Percentiles rank a stretch among this genome's conserved stretches.
Conservation (phyloP, 306 rosid genomes). For the Vigna radiata region DNA sequence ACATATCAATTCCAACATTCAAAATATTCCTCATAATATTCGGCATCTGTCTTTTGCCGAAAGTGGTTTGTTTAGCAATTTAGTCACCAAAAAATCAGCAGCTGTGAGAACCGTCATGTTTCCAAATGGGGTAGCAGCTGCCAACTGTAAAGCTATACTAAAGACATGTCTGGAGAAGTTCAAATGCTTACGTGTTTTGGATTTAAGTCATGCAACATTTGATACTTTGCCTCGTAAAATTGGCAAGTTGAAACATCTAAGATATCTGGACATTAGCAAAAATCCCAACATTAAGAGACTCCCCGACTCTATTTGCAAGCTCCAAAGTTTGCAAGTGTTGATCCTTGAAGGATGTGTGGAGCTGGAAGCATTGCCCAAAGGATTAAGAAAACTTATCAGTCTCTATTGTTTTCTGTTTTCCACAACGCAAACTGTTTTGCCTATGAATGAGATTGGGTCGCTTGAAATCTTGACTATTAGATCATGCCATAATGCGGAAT, state of each 20-base stretch:
- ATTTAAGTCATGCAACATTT: not conserved
- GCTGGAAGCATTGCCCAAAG: not conserved
- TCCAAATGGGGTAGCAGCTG: not conserved
- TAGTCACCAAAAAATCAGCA: not conserved
- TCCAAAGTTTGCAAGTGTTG: not conserved
- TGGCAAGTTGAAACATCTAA: not conserved
- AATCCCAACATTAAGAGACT: not conserved
- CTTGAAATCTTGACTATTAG: rapidly evolving
- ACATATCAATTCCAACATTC: not conserved
- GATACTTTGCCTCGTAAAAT: not conserved
- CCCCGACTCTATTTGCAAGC: not conserved
- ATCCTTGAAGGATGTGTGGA: rapidly evolving
- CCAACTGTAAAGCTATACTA: not conserved
- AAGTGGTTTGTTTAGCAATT: not conserved
- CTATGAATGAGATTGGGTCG: not conserved
- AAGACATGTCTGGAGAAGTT: not conserved
- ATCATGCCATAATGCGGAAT: not conserved
- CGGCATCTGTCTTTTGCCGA: not conserved
- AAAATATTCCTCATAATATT: not conserved
- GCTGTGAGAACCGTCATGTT: not conserved
- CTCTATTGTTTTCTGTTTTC: not conserved
- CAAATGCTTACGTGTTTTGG: not conserved
- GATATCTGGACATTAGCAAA: not conserved
- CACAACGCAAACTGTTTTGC: not conserved
- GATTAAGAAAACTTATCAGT: too few relatives aligned